Evolutionary conservation across 352 stramenopile genomes (phyloP), one percentile per base, ranked within the genome.

Genomic region (Globisporangium polare): DNA sequence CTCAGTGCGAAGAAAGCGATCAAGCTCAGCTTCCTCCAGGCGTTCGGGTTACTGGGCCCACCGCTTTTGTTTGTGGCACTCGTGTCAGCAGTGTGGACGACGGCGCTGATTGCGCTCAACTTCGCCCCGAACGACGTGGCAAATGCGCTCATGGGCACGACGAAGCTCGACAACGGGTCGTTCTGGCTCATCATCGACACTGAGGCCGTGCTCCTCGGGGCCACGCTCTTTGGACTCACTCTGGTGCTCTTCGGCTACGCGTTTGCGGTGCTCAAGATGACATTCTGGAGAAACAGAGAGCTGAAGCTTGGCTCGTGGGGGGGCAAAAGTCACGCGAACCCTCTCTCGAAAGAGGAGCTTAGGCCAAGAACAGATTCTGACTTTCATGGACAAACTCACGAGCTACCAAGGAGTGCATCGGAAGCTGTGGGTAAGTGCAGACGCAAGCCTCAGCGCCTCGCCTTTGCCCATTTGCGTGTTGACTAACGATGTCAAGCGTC

Each of bases 181-280:
- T 65, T 60, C 12, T 65, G 59, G 59, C 42, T 65, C 13, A 59
- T 65, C 39, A 54, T 59, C 43, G 59, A 65, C 22, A 42, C 49
- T n/a, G 39, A 58, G 22, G 3, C 18, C 3, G 26, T 33, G 13
- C 4, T 53, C 22, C 12, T 58, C 1, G 7, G 20, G 2, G 0
- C 42, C 22, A 31, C 24, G 9, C 24, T 18, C 9, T 20, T 37
- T 0, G 58, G 46, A 5, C 46, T 63, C 22, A 1, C 3, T 2
- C 13, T 42, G 15, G 57, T 63, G 31, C 17, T 63, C 6, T 1
- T 58, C 3, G 58, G 46, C 3, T 63, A 57, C 35, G 0, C 39
- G 2, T 43, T 27, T n/a, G 57, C 20, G 17, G 12, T 56, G 20
- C 29, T 43, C 5, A 18, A 35, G 27, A 56, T 63, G 29, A 20